These are phyloP conservation scores for Clitocybe nebularis DNA, from an alignment of 1,284 basidiomycete genomes.

Conservation along the genomic window DNA sequence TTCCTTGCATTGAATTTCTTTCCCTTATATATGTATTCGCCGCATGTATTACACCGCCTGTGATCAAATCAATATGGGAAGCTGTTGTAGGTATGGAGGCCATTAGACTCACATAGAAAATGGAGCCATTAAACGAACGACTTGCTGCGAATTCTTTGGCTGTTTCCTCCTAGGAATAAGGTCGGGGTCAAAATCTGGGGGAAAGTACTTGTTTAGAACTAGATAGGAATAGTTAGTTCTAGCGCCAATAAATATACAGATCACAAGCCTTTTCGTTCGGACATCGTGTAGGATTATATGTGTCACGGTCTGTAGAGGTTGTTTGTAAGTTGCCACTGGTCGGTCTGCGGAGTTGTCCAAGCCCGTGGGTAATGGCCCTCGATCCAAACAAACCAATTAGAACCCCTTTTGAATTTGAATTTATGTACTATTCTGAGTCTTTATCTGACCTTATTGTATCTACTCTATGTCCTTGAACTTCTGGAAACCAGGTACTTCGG, in stretches of 20 bases:
- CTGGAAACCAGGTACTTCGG: slow-evolving; percentile 82
- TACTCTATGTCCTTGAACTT: slow-evolving; percentile 60
- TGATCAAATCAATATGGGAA: slow-evolving; percentile 13
- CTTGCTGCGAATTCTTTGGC: slow-evolving; percentile 91
- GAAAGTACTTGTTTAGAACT: slow-evolving; percentile 91
- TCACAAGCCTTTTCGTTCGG: slow-evolving; percentile 76
- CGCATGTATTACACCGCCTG: slow-evolving; percentile 91
- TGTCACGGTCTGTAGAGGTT: not conserved
- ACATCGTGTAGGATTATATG: slow-evolving; percentile 55
- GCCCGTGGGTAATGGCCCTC: too few species aligned
- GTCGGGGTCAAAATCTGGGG: slow-evolving; percentile 96
- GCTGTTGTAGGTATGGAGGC: not conserved
- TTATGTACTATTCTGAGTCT: too few species aligned
- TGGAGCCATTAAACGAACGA: slow-evolving; percentile 98
- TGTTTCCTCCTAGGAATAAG: slow-evolving; percentile 89
- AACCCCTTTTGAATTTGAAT: too few species aligned
- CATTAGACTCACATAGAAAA: slow-evolving; percentile 80
- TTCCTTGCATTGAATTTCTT: slow-evolving; percentile 99
- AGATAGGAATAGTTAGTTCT: slow-evolving; percentile 11
- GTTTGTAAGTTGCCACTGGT: not conserved
- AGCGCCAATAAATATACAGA: not conserved
- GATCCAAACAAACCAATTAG: too few species aligned
- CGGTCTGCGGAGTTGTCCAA: not conserved
- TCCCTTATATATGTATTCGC: slow-evolving; percentile 97
- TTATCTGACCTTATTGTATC: too few species aligned